Percentiles rank a stretch among this genome's conserved stretches.
Evolutionary conservation across 805 yeast species (phyloP).

Genomic region (Priceomyces fermenticarens): DNA sequence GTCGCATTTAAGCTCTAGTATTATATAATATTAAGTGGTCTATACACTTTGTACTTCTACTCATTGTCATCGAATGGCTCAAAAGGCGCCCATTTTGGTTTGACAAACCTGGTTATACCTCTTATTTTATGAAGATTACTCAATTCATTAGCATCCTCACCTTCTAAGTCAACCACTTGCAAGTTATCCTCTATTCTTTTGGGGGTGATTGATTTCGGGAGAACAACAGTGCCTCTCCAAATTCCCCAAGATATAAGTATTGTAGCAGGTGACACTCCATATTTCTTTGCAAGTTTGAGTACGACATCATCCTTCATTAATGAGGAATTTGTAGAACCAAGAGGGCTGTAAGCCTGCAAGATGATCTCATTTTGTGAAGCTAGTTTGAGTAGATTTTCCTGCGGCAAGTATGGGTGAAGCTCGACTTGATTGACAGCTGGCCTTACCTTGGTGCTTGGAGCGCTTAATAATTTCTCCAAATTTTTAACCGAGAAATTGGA

Average conservation of each 20-base stretch:
- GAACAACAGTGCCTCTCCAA: conserved; percentile 24
- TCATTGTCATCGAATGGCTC: conserved; percentile 22
- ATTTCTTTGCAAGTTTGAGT: conserved; percentile 17
- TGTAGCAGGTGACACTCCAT: conserved; percentile 18
- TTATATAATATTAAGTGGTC: no score
- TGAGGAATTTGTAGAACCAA: conserved; percentile 27
- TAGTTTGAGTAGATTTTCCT: conserved; percentile 53
- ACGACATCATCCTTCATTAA: conserved; percentile 19
- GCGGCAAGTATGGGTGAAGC: conserved; percentile 42
- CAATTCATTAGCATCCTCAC: conserved; percentile 34
- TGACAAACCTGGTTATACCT: conserved; percentile 31
- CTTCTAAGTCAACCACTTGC: conserved; percentile 26
- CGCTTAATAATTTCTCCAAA: conserved; percentile 36
- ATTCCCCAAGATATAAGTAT: conserved; percentile 27
- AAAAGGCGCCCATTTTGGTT: conserved; percentile 33
- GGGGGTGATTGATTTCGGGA: conserved; percentile 29
- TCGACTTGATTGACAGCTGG: conserved; percentile 57
- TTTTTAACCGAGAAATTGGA: conserved; percentile 60
- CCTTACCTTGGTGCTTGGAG: conserved; percentile 27
- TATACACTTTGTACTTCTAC: no score
- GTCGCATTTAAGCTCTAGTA: no score
- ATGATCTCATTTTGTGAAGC: conserved; percentile 41
- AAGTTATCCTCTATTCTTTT: conserved; percentile 32
- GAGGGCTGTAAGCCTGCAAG: conserved; percentile 28
- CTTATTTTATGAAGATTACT: conserved; percentile 20